phyloP scores from a whole-genome alignment of 352 stramenopile species.

The Globisporangium apiculatum region DNA sequence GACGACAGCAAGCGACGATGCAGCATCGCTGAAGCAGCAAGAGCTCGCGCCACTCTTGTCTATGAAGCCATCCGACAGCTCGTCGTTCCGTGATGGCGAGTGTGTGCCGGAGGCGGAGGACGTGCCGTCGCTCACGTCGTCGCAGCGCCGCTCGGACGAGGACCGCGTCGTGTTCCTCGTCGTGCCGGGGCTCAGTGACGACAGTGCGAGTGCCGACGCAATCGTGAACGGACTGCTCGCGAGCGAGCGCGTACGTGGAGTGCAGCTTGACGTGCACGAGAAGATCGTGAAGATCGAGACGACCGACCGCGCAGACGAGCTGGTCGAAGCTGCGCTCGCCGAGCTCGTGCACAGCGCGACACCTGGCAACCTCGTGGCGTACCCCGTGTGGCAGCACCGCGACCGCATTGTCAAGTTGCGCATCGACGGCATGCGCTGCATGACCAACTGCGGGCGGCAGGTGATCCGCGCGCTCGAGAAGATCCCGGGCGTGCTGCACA shows the following conservation, averaged over 20 bases:
- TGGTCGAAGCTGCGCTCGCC: slow-evolving; percentile 42
- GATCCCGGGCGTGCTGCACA: slow-evolving; percentile 76
- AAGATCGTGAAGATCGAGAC: slow-evolving; percentile 67
- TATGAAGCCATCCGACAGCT: background rate
- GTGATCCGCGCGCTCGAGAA: slow-evolving; percentile 77
- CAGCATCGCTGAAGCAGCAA: background rate
- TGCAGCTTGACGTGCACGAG: slow-evolving; percentile 56
- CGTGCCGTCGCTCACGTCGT: slow-evolving; percentile 67
- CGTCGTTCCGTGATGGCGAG: slow-evolving; percentile 27
- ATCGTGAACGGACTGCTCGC: slow-evolving; percentile 29
- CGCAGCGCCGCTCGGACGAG: slow-evolving; percentile 37
- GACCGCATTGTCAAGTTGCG: slow-evolving; percentile 69
- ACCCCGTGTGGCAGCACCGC: slow-evolving; percentile 78
- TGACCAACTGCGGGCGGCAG: slow-evolving; percentile 78
- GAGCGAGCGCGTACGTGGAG: slow-evolving; percentile 26
- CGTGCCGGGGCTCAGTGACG: slow-evolving; percentile 34
- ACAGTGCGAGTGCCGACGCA: slow-evolving; percentile 16
- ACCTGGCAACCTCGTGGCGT: slow-evolving; percentile 41
- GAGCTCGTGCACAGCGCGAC: slow-evolving; percentile 47
- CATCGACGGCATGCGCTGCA: slow-evolving; percentile 84
- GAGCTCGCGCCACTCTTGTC: slow-evolving; percentile 10
- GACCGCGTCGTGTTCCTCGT: slow-evolving; percentile 71
- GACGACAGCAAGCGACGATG: background rate
- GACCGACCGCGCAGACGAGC: slow-evolving; percentile 25
- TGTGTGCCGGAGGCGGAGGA: slow-evolving; percentile 61